phyloP scores from a whole-genome alignment of 768 basidiomycete species.

The Russula sp. region DNA sequence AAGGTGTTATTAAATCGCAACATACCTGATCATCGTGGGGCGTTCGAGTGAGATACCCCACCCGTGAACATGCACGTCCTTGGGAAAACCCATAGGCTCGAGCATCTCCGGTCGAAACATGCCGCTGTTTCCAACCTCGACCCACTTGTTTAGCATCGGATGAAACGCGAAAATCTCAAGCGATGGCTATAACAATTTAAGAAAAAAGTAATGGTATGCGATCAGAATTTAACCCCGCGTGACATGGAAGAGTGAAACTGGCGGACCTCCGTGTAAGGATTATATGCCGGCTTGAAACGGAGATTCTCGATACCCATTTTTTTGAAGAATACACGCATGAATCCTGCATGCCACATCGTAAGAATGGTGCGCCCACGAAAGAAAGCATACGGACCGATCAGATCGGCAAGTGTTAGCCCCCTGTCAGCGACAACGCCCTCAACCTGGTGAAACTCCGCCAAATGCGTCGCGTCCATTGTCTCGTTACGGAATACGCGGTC shows the following conservation, averaged over 20 bases:
- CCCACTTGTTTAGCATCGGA: slow-evolving; percentile 89
- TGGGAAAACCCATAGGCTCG: slow-evolving; percentile 97
- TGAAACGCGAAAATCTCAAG: slow-evolving; percentile 99
- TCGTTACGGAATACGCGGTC: slow-evolving; percentile 99
- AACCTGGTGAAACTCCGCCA: slow-evolving; percentile 99
- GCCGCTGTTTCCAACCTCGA: slow-evolving; percentile 97
- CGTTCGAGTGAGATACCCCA: slow-evolving; percentile 95
- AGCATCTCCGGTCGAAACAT: slow-evolving; percentile 99
- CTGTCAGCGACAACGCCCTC: slow-evolving; percentile 98
- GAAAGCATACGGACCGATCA: slow-evolving; percentile 63
- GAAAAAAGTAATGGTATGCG: neutral
- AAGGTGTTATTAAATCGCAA: neutral
- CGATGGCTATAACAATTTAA: slow-evolving; percentile 60
- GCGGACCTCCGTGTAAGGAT: slow-evolving; percentile 92
- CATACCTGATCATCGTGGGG: slow-evolving; percentile 97
- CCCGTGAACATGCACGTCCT: slow-evolving; percentile 93
- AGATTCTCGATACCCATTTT: slow-evolving; percentile 96
- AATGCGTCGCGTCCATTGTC: slow-evolving; percentile 95
- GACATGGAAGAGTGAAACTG: slow-evolving; percentile 1
- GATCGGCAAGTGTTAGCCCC: slow-evolving; percentile 85
- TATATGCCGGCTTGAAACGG: slow-evolving; percentile 98
- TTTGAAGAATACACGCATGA: slow-evolving; percentile 97
- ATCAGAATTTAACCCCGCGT: slow-evolving; percentile 15
- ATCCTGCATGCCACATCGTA: slow-evolving; percentile 51
- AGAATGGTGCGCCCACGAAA: neutral